Conservation (phyloP, 768 basidiomycete species). For the Trametes cubensis region DNA sequence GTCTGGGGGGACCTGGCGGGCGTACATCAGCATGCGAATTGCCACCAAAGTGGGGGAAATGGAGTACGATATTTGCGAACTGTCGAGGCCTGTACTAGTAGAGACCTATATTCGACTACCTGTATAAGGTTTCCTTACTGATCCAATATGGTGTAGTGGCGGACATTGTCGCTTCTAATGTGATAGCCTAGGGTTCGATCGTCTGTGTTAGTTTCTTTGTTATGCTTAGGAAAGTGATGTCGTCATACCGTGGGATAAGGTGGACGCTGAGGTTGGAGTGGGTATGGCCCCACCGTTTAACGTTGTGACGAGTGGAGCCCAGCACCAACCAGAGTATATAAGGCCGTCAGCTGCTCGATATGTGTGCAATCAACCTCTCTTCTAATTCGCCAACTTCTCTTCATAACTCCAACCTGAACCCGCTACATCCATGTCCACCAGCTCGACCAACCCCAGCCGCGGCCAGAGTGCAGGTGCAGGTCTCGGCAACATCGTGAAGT, state of each 20-base stretch:
- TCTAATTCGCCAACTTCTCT: not conserved
- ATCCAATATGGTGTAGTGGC: slow-evolving; percentile 28
- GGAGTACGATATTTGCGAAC: too few relatives aligned
- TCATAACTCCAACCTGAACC: not conserved
- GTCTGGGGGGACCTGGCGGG: too few relatives aligned
- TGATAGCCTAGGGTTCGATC: slow-evolving; percentile 27
- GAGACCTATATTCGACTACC: too few relatives aligned
- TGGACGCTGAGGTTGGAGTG: not conserved
- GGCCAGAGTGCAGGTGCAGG: slow-evolving; percentile 16
- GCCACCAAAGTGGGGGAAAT: not conserved
- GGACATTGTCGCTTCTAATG: slow-evolving; percentile 28
- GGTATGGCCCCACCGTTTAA: too few relatives aligned
- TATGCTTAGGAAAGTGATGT: not conserved
- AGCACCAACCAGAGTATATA: too few relatives aligned
- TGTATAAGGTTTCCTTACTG: too few relatives aligned
- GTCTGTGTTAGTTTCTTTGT: slow-evolving; percentile 21
- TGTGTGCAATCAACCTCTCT: not conserved
- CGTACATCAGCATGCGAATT: not conserved
- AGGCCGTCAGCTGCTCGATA: too few relatives aligned
- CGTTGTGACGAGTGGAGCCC: too few relatives aligned
- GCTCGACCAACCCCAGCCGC: slow-evolving; percentile 5
- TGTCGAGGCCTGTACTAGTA: too few relatives aligned
- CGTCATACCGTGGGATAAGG: not conserved
- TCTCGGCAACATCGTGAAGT: slow-evolving; percentile 16
- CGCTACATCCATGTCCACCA: not conserved